A percentile compares a stretch with the other conserved stretches of the same genome.
These are phyloP conservation scores for Curvularia sp. DNA, from an alignment of 2,329 filamentous ascomycete genomes.

Conservation along the genomic window DNA sequence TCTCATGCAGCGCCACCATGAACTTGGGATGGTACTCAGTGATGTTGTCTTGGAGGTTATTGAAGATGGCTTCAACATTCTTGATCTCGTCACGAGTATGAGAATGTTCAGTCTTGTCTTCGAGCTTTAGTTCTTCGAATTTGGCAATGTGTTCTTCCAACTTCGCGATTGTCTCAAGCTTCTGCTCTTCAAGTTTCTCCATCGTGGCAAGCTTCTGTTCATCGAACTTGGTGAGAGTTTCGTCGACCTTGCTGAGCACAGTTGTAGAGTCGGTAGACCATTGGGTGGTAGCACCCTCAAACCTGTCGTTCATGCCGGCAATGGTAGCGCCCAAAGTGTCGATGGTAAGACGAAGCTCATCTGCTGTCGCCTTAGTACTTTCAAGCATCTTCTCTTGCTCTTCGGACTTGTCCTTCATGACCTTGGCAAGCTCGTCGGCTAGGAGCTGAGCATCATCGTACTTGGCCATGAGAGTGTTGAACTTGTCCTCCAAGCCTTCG, in stretches of 20 bases:
- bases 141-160: slow-evolving; percentile 74
- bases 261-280: slow-evolving; percentile 87
- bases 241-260: slow-evolving; percentile 82
- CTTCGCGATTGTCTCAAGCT: slow-evolving; percentile 69
- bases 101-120: slow-evolving; percentile 79
- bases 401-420: slow-evolving; percentile 74
- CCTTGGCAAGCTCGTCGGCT: slow-evolving; percentile 75
- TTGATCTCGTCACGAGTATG: slow-evolving; percentile 82
- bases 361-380: slow-evolving; percentile 78
- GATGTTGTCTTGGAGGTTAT: slow-evolving; percentile 78
- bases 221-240: slow-evolving; percentile 76
- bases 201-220: slow-evolving; percentile 79
- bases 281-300: slow-evolving; percentile 84
- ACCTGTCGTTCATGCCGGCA: slow-evolving; percentile 60
- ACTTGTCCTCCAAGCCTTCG: slow-evolving; percentile 74
- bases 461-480: slow-evolving; percentile 81
- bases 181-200: slow-evolving; percentile 62
- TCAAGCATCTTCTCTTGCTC: slow-evolving; percentile 76
- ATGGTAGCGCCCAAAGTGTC: slow-evolving; percentile 78
- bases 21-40: slow-evolving; percentile 88
- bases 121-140: slow-evolving; percentile 77
- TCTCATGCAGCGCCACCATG: slow-evolving; percentile 82
- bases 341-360: slow-evolving; percentile 85
- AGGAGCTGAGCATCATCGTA: slow-evolving; percentile 84
- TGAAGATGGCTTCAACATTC: slow-evolving; percentile 74